phyloP scores from a whole-genome alignment of 441 rosid genomes.

The Aleurites moluccanus region DNA sequence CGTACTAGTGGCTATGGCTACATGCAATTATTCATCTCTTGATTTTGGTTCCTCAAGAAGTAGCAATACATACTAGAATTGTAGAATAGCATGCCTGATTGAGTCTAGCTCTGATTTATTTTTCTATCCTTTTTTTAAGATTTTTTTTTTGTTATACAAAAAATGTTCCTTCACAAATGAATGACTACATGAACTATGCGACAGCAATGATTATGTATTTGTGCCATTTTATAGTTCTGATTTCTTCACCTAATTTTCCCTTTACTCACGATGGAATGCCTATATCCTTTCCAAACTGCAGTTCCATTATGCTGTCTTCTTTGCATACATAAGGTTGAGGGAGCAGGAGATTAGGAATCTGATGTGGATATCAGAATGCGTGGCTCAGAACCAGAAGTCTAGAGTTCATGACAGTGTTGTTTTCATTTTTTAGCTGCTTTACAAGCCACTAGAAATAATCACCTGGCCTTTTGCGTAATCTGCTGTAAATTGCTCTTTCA shows the following conservation, averaged over 20 bases:
- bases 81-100: background rate
- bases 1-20: slow-evolving; percentile 13
- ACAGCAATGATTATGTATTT: background rate
- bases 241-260: background rate
- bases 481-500: slow-evolving; percentile 37
- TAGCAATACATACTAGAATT: background rate
- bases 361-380: slow-evolving; percentile 99
- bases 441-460: slow-evolving; percentile 7
- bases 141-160: background rate
- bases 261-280: background rate
- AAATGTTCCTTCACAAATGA: background rate
- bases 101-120: background rate
- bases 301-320: slow-evolving; percentile 95
- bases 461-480: slow-evolving; percentile 10
- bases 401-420: slow-evolving; percentile 98
- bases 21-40: background rate
- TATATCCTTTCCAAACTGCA: slow-evolving; percentile 36
- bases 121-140: background rate
- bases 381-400: slow-evolving; percentile 96
- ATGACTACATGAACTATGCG: background rate
- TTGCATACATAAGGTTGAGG: slow-evolving; percentile 90
- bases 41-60: background rate
- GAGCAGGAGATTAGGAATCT: slow-evolving; percentile 98
- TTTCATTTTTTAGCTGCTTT: slow-evolving; percentile 63
- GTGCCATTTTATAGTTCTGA: background rate